These are phyloP conservation scores for Colletotrichum sp. DNA, from an alignment of 2,329 filamentous ascomycete species.

Conservation along the genomic window DNA sequence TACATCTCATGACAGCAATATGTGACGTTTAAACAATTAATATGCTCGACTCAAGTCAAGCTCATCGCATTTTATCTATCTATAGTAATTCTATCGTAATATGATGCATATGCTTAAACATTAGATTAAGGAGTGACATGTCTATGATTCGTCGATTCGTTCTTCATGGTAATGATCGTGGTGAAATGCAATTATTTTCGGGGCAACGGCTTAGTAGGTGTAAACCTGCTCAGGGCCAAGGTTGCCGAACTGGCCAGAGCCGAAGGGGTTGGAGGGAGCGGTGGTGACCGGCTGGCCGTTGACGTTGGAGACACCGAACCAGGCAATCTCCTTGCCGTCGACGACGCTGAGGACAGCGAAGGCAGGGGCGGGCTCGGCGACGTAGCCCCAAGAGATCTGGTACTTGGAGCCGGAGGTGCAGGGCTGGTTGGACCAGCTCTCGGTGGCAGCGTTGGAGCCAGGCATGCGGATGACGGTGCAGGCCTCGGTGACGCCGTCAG, in stretches of 20 bases:
- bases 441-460: background rate
- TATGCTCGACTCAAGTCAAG: background rate
- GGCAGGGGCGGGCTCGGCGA: background rate
- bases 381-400: constrained; percentile 11
- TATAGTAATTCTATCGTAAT: background rate
- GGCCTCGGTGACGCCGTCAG: background rate
- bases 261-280: constrained; percentile 10
- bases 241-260: constrained; percentile 10
- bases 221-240: constrained; percentile 15
- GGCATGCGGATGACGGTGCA: constrained; percentile 9
- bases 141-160: background rate
- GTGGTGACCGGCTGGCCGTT: constrained; percentile 9
- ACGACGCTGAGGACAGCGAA: background rate
- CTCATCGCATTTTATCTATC: background rate
- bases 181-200: background rate
- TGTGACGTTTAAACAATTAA: background rate
- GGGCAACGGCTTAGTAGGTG: background rate
- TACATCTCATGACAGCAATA: background rate
- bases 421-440: constrained; percentile 12
- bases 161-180: background rate
- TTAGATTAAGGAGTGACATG: background rate
- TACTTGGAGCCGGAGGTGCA: constrained; percentile 2
- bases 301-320: constrained; percentile 3
- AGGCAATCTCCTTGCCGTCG: background rate
- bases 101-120: background rate